phyloP scores from a whole-genome alignment of 2,329 filamentous ascomycete species.

The Tolypocladium nubicola region DNA sequence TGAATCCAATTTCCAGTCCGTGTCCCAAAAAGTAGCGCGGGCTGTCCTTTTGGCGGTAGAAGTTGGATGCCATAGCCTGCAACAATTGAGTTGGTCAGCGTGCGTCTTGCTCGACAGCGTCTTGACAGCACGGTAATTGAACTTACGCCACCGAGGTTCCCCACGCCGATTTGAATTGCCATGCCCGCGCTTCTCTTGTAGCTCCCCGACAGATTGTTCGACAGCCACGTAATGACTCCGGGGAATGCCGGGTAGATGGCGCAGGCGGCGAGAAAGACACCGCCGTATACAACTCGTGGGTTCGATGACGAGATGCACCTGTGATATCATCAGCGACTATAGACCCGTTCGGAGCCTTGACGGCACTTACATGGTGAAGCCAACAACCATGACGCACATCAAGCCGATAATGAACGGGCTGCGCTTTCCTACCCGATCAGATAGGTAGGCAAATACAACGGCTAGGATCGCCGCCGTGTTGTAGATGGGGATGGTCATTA shows the following conservation, averaged over 20 bases:
- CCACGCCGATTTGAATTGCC: slow-evolving; percentile 52
- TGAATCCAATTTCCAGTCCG: slow-evolving; percentile 38
- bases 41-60: slow-evolving; percentile 45
- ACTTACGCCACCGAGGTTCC: slow-evolving; percentile 43
- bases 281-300: slow-evolving; percentile 56
- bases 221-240: slow-evolving; percentile 69
- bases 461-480: slow-evolving; percentile 53
- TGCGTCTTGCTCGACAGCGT: background rate
- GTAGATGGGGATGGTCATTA: slow-evolving; percentile 52
- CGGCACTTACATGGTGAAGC: slow-evolving; percentile 39
- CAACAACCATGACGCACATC: slow-evolving; percentile 42
- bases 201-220: slow-evolving; percentile 62
- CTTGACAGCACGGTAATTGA: background rate
- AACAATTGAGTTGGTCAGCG: background rate
- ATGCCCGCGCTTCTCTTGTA: slow-evolving; percentile 57
- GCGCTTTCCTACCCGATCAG: slow-evolving; percentile 42
- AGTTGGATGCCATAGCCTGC: slow-evolving; percentile 61
- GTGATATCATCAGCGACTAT: slow-evolving; percentile 15
- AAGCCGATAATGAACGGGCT: slow-evolving; percentile 45
- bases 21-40: slow-evolving; percentile 41
- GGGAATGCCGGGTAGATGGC: slow-evolving; percentile 73
- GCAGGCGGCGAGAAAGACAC: slow-evolving; percentile 64
- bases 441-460: slow-evolving; percentile 40
- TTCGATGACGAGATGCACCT: slow-evolving; percentile 49
- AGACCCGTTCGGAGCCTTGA: too few species aligned